Evolutionary conservation across 2,329 filamentous ascomycete species (phyloP), one percentile per base, ranked within the genome.

Genomic region (Pyrenochaeta sp.): DNA sequence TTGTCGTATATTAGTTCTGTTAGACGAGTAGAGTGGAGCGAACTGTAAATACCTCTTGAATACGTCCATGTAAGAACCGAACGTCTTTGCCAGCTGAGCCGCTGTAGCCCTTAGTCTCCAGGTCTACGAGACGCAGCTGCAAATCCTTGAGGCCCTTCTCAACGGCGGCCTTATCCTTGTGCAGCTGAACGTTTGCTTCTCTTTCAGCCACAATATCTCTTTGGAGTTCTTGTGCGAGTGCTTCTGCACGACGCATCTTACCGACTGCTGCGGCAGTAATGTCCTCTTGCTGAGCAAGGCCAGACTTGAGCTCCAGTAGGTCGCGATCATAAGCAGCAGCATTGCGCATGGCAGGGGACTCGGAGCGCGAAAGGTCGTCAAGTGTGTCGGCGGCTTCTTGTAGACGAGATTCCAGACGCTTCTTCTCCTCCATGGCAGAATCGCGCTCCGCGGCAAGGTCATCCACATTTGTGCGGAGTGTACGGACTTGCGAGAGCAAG

Each of bases 191-290:
- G 66, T 88, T 92, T 30, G 85, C 85, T 71, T 98, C 95, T 9
- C 94, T 87, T 78, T 97, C 94, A 7, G 85, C 86, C 15, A 88
- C 87, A 57, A 97, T 91, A 68, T 99, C 95, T 75, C 95, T 96
- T 71, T 98, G 94, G 60, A 96, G 88, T 76, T 99, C 95, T 7
- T 89, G 86, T 1, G 88, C 89, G 29, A 98, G 80, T 4, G 92
- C 90, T 71, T 99, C 94, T 2, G 95, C 91, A 20, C 94, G 88
- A 49, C 94, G 87, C 95, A 99, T 99, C 82, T 98, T 98, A 68
- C 95, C 94, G 35, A 98, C 89, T 0, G 94, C 94, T 3, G 95
- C 94, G 0, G 90, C 86, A 10, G 92, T 91, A 53, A 98, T 88
- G 72, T 99, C 94, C 77, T 98, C 91, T 69, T 97, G 92, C 69